These are phyloP conservation scores for Clarkia xantiana DNA, from an alignment of 345 rosid genomes.

Conservation along the genomic window DNA sequence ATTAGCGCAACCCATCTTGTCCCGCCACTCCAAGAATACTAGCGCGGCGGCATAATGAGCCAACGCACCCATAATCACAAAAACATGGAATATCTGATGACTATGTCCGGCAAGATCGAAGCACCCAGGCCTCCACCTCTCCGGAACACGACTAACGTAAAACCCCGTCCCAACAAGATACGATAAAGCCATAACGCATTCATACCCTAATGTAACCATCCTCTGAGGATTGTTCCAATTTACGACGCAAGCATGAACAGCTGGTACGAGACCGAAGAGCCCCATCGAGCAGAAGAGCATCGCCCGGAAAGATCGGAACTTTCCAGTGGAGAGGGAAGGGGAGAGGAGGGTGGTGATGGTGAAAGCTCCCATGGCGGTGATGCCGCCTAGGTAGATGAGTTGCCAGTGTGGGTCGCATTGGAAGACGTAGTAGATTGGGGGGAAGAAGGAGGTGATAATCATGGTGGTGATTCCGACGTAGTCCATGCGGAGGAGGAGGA, in stretches of 20 bases:
- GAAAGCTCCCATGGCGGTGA: constrained; percentile 65
- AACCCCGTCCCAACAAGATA: constrained; percentile 64
- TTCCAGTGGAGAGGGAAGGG: constrained; percentile 45
- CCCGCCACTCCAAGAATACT: constrained; percentile 65
- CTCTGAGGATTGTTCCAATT: constrained; percentile 72
- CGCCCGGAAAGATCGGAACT: constrained; percentile 53
- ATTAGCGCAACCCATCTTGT: constrained; percentile 31
- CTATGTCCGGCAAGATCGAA: constrained; percentile 82
- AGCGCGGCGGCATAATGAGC: constrained; percentile 83
- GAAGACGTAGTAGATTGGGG: constrained; percentile 76
- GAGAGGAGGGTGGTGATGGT: constrained; percentile 51
- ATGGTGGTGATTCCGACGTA: constrained; percentile 57
- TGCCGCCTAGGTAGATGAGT: constrained; percentile 53
- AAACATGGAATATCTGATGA: constrained; percentile 78
- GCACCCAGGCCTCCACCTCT: constrained; percentile 71
- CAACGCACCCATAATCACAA: constrained; percentile 75
- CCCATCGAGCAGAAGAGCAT: constrained; percentile 69
- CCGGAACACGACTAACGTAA: constrained; percentile 63
- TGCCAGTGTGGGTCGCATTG: constrained; percentile 78
- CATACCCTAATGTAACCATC: constrained; percentile 39
- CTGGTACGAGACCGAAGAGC: constrained; percentile 59
- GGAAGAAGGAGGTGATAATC: constrained; percentile 93
- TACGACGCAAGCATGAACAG: constrained; percentile 38
- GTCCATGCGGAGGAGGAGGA: constrained; percentile 50
- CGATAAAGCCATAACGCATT: constrained; percentile 60